Base-by-base conservation (phyloP, 31 red algal genomes). In the Endocladia muricata region DNA sequence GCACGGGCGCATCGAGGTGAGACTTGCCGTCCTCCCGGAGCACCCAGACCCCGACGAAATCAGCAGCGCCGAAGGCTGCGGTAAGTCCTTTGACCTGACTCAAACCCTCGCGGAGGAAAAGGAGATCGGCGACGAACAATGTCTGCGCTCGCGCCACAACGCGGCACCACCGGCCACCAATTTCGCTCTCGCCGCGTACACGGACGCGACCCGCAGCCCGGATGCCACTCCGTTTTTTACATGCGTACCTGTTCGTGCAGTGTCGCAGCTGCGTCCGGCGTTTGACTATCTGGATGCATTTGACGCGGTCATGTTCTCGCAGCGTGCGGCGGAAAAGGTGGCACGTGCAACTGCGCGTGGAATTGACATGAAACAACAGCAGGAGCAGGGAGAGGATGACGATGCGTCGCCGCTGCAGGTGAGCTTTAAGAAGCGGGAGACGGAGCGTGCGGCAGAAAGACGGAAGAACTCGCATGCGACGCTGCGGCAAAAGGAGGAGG, bases 391-490 rank as follows among this genome's bases (percentile, higher is more conserved):
- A 41, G 81, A 67, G 22, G 25, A 64, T 21, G 6, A 28, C 25
- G 81, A 74, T 26, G 81, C 41, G 1, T 54, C 68, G 1, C 68
- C 81, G 30, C 52, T 74, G 19, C 55, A 74, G 44, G 51, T 84
- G 7, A 74, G 70, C 47, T 84, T 84, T 52, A 51, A 58, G 29
- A 48, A 60, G 42, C 29, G 81, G 2, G 81, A 84, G 44, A 75
- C 69, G 3, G 68, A 84, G 58, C 81, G 81, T 19, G 81, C 81
- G 2, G 70, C 41, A 1, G 81, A 84, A 43, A 37, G 70, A 32
- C 37, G 81, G 3, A 63, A 68, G 41, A 84, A 75, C 81, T 84
- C 81, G 13, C 58, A 84, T 55, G 70, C 81, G 6, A 67, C 68
- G 2, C 56, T 84, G 26, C 68, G 54, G 9, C 70, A 67, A 43